Conservation (phyloP, 1,139 yeast genomes). For the Komagataea norvegica region DNA sequence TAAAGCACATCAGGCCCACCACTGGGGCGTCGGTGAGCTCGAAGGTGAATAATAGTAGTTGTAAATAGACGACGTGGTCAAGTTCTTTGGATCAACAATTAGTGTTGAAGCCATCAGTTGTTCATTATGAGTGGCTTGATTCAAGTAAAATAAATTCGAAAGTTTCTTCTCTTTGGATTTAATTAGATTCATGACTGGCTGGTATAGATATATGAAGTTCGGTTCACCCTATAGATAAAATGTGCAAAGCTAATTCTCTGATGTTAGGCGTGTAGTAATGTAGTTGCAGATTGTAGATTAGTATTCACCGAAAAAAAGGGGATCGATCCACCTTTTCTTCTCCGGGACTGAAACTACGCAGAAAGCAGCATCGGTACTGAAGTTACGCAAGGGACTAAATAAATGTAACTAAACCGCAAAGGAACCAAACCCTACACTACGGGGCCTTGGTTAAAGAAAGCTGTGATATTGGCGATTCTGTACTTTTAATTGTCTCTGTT, state of each 20-base stretch:
- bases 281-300: too few species aligned
- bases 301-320: too few species aligned
- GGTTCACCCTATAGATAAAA: neutral
- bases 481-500: too few species aligned
- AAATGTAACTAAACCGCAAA: too few species aligned
- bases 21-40: constrained; percentile 22
- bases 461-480: too few species aligned
- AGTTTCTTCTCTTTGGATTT: constrained; percentile 22
- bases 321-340: too few species aligned
- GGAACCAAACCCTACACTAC: too few species aligned
- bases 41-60: constrained; percentile 20
- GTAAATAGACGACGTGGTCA: constrained; percentile 13
- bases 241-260: neutral
- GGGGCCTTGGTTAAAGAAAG: too few species aligned
- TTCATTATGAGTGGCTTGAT: constrained; percentile 17
- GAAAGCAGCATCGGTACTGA: too few species aligned
- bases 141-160: constrained; percentile 20
- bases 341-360: too few species aligned
- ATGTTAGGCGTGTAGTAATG: neutral
- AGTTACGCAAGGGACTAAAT: too few species aligned
- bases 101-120: constrained; percentile 15
- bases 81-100: constrained; percentile 20
- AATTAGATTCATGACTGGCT: constrained; percentile 17
- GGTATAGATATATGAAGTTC: neutral
- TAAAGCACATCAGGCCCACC: constrained; percentile 29